phyloP scores from a whole-genome alignment of 2,329 filamentous ascomycete genomes.

The Colletotrichum euphorbiae region DNA sequence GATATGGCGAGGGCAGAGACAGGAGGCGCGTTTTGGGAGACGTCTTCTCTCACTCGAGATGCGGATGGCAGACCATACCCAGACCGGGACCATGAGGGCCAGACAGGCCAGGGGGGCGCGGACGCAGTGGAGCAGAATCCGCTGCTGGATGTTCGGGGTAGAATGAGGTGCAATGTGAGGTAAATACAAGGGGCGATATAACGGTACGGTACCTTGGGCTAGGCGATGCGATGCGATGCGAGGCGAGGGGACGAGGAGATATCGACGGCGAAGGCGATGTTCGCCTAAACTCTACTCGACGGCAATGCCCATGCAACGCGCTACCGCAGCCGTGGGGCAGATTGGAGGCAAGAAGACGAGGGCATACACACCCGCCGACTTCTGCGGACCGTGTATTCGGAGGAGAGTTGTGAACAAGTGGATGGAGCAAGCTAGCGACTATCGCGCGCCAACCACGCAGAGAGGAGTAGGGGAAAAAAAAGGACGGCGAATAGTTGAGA shows the following conservation, averaged over 20 bases:
- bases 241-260: background rate
- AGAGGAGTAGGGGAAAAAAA: background rate
- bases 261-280: slow-evolving; percentile 14
- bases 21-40: slow-evolving; percentile 28
- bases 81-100: background rate
- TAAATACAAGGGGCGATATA: slow-evolving; percentile 37
- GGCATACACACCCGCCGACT: slow-evolving; percentile 18
- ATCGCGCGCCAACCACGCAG: background rate
- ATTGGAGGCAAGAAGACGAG: slow-evolving; percentile 24
- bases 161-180: slow-evolving; percentile 37
- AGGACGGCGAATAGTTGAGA: background rate
- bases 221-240: slow-evolving; percentile 20
- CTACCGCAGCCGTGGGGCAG: slow-evolving; percentile 34
- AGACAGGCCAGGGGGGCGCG: slow-evolving; percentile 21
- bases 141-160: slow-evolving; percentile 36
- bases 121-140: slow-evolving; percentile 33
- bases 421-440: background rate
- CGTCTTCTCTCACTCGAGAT: slow-evolving; percentile 23
- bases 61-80: slow-evolving; percentile 16
- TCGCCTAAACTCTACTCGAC: slow-evolving; percentile 1
- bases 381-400: background rate
- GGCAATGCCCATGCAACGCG: slow-evolving; percentile 35
- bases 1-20: slow-evolving; percentile 28
- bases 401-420: background rate
- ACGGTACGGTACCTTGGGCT: slow-evolving; percentile 33